phyloP scores from a whole-genome alignment of 345 rosid genomes.

The Eucalyptus victrix region DNA sequence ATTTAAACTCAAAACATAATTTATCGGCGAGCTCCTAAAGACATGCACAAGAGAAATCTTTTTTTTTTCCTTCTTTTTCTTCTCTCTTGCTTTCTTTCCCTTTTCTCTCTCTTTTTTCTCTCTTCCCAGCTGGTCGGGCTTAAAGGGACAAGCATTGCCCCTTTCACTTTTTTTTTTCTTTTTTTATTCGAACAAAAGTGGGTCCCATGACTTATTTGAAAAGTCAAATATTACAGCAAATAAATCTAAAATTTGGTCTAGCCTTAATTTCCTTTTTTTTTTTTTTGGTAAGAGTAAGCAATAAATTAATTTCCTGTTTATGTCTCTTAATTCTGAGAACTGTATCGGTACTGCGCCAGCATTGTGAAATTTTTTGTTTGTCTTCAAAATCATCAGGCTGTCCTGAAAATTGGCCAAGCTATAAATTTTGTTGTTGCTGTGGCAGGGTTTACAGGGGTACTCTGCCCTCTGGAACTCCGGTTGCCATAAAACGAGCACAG shows the following conservation, averaged over 20 bases:
- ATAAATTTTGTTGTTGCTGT: neutral
- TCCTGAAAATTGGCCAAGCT: neutral
- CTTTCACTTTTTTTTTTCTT: too few species aligned
- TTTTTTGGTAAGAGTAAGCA: too few species aligned
- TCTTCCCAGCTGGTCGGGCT: too few species aligned
- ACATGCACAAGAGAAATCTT: too few species aligned
- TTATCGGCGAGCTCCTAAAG: too few species aligned
- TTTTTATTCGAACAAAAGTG: too few species aligned
- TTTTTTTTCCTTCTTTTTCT: too few species aligned
- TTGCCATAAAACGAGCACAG: constrained; percentile 79
- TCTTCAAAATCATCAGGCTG: neutral
- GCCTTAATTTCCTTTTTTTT: neutral
- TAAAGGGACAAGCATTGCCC: too few species aligned
- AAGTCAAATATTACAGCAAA: too few species aligned
- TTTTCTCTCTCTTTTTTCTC: too few species aligned
- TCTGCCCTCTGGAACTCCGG: constrained; percentile 35
- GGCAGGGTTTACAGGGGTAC: constrained; percentile 71
- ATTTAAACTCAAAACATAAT: fast-evolving
- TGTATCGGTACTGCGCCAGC: neutral
- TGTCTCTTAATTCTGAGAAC: neutral
- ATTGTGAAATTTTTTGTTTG: neutral
- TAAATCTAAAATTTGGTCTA: neutral
- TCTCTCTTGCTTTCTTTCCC: too few species aligned
- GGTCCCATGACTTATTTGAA: too few species aligned
- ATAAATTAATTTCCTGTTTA: neutral